phyloP scores from a whole-genome alignment of 2,329 filamentous ascomycete genomes.

The Alternaria rosae region DNA sequence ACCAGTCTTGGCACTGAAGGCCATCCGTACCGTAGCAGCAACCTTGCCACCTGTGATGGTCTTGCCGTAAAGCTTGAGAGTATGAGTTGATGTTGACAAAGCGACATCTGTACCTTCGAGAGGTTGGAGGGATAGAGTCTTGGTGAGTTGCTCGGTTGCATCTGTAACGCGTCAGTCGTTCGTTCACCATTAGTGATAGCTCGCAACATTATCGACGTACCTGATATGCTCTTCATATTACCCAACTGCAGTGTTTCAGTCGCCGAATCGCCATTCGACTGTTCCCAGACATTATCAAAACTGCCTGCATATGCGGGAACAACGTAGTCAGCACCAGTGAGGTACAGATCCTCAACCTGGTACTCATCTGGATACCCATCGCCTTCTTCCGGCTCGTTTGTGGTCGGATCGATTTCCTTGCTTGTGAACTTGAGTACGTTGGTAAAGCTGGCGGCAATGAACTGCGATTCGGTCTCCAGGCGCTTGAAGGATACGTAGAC shows the following conservation, averaged over 20 bases:
- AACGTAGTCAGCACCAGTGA: slow-evolving; percentile 91
- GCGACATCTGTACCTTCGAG: slow-evolving; percentile 94
- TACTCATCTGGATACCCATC: slow-evolving; percentile 96
- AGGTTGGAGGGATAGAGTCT: slow-evolving; percentile 87
- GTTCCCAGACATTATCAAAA: slow-evolving; percentile 96
- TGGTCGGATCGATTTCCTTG: slow-evolving; percentile 96
- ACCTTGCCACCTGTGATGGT: slow-evolving; percentile 90
- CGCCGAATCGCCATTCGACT: slow-evolving; percentile 87
- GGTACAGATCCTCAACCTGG: slow-evolving; percentile 90
- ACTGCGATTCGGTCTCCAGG: slow-evolving; percentile 74
- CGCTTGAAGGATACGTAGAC: slow-evolving; percentile 97
- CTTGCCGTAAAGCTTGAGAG: slow-evolving; percentile 95
- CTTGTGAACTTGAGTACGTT: slow-evolving; percentile 96
- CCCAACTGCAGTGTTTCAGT: slow-evolving; percentile 90
- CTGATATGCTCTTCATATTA: slow-evolving; percentile 89
- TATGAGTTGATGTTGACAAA: slow-evolving; percentile 87
- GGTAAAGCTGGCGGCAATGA: slow-evolving; percentile 82
- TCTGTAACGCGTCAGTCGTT: slow-evolving; percentile 61
- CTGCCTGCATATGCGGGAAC: slow-evolving; percentile 92
- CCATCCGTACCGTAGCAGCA: slow-evolving; percentile 88
- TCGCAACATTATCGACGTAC: slow-evolving; percentile 62
- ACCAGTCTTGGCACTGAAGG: slow-evolving; percentile 87
- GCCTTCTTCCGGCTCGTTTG: slow-evolving; percentile 86
- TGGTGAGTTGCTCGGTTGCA: slow-evolving; percentile 88
- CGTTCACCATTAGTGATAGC: not conserved